Conservation (phyloP, 2,329 filamentous ascomycete genomes). For the Alternaria ethzedia region DNA sequence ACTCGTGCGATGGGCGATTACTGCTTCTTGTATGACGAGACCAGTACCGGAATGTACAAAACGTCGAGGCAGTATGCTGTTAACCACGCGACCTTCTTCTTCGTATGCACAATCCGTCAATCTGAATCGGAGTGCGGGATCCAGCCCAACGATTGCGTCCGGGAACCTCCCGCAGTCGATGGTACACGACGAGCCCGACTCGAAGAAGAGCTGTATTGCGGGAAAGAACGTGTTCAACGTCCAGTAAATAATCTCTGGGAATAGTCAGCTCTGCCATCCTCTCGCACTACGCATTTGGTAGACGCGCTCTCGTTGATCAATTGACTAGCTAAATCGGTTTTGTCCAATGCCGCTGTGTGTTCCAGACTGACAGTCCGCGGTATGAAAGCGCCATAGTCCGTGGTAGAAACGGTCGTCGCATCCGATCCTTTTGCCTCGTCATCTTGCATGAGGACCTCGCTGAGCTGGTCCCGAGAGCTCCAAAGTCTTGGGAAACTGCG, state of each 20-base stretch:
- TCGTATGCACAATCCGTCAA: constrained; percentile 37
- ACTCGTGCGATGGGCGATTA: constrained; percentile 29
- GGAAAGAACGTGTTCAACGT: constrained; percentile 39
- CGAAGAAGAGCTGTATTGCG: constrained; percentile 39
- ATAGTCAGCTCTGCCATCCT: constrained; percentile 1
- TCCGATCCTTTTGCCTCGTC: constrained; percentile 24
- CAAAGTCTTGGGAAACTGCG: constrained; percentile 13
- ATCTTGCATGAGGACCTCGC: constrained; percentile 27
- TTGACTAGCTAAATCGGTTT: constrained; percentile 7
- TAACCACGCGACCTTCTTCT: constrained; percentile 29
- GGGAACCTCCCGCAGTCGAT: constrained; percentile 26
- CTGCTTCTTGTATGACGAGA: constrained; percentile 28
- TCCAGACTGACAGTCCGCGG: neutral
- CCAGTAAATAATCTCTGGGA: constrained; percentile 34
- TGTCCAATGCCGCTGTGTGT: constrained; percentile 19
- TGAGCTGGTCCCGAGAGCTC: constrained; percentile 24
- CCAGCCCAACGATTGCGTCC: constrained; percentile 27
- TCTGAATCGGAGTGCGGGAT: constrained; percentile 33
- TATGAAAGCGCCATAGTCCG: neutral
- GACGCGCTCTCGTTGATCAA: constrained; percentile 31
- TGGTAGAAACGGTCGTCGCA: constrained; percentile 28
- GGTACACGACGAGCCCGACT: constrained; percentile 35
- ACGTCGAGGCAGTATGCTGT: constrained; percentile 23
- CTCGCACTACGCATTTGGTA: neutral
- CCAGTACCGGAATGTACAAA: constrained; percentile 9